phyloP scores from a whole-genome alignment of 1,284 basidiomycete species.

The Filobasidium uniguttulatum region DNA sequence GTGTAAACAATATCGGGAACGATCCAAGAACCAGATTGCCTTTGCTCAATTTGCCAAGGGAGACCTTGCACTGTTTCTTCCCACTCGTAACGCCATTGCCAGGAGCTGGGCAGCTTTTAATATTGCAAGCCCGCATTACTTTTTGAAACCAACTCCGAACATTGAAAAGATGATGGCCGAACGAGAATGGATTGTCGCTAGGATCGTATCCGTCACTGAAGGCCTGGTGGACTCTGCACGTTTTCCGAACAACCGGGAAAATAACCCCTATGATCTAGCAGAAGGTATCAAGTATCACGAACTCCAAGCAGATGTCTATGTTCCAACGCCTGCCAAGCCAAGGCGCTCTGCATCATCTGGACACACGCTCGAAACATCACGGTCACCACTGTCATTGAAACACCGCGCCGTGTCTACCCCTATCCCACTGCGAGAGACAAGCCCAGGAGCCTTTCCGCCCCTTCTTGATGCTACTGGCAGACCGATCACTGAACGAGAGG shows the following conservation, averaged over 20 bases:
- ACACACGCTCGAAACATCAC: slow-evolving; percentile 2
- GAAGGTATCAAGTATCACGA: slow-evolving; percentile 86
- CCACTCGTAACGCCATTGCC: slow-evolving; percentile 79
- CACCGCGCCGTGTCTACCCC: background rate
- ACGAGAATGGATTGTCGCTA: slow-evolving; percentile 85
- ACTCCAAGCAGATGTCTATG: slow-evolving; percentile 87
- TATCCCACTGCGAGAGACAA: background rate
- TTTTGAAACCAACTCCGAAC: slow-evolving; percentile 71
- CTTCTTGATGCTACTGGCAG: background rate
- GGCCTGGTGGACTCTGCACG: slow-evolving; percentile 66
- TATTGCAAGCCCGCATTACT: slow-evolving; percentile 92
- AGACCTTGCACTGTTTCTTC: slow-evolving; percentile 82
- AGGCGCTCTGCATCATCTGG: slow-evolving; percentile 5
- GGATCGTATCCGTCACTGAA: slow-evolving; percentile 76
- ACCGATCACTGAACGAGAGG: background rate
- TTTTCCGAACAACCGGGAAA: background rate
- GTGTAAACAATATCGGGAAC: slow-evolving; percentile 82
- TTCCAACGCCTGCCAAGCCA: slow-evolving; percentile 33
- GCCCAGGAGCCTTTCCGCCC: background rate
- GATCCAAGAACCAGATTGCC: slow-evolving; percentile 81
- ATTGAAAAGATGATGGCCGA: slow-evolving; percentile 72
- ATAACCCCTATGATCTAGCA: slow-evolving; percentile 44
- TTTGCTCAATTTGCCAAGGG: slow-evolving; percentile 86
- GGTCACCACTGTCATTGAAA: background rate
- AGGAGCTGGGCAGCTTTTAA: slow-evolving; percentile 98